phyloP scores from a whole-genome alignment of 495 filamentous ascomycete genomes.

The Trichoderma virens region DNA sequence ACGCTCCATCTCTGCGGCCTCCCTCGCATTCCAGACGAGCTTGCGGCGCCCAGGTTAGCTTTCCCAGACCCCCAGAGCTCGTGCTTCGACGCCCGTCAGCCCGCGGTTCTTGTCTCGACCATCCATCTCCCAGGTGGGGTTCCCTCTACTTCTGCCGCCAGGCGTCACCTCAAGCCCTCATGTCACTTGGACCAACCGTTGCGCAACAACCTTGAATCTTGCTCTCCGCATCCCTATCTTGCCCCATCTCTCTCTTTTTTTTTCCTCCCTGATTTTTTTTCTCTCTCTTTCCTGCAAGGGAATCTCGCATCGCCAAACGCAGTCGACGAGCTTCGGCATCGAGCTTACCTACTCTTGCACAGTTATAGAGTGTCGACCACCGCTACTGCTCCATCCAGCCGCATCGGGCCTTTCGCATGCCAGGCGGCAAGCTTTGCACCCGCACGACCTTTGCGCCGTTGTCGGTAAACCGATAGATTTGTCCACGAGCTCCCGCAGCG shows the following conservation, averaged over 20 bases:
- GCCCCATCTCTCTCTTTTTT: constrained; percentile 5
- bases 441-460: constrained; percentile 2
- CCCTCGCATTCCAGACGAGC: constrained; percentile 6
- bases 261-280: neutral
- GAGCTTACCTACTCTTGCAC: neutral
- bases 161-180: constrained; percentile 5
- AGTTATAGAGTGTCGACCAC: neutral
- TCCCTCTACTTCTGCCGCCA: neutral
- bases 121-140: constrained; percentile 8
- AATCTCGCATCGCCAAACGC: neutral
- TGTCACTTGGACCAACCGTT: constrained; percentile 9
- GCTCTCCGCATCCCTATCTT: constrained; percentile 5
- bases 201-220: constrained; percentile 5
- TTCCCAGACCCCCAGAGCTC: constrained; percentile 1
- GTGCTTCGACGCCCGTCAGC: constrained; percentile 6
- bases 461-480: neutral
- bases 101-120: constrained; percentile 1
- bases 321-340: neutral
- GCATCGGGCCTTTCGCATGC: constrained; percentile 1
- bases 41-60: neutral
- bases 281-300: neutral
- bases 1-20: neutral
- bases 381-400: neutral
- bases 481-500: neutral
- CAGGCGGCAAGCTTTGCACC: constrained; percentile 4